Conservation (phyloP, 768 basidiomycete species). For the Candolleomyces efflorescens region DNA sequence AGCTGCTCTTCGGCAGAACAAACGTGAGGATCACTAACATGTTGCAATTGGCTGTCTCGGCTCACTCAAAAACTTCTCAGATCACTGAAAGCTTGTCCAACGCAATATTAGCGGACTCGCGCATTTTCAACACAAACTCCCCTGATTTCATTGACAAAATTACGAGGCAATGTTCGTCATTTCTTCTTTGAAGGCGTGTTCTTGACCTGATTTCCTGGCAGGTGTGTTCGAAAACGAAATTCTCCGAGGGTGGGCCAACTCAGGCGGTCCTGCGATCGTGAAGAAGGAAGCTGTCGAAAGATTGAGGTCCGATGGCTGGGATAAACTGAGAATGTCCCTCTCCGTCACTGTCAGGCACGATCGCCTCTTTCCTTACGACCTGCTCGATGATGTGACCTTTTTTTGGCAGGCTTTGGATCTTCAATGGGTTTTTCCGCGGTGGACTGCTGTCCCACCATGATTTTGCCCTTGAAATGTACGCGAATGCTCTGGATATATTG, state of each 20-base stretch:
- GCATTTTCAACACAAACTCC: neutral
- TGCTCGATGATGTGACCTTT: neutral
- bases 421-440: neutral
- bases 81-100: neutral
- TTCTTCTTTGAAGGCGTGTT: neutral
- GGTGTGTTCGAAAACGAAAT: conserved; percentile 1
- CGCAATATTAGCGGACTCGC: neutral
- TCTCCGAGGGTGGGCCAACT: neutral
- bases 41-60: too few relatives aligned
- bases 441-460: neutral
- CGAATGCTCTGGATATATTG: conserved; percentile 34
- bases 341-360: conserved; percentile 3
- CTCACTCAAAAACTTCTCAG: neutral
- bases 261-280: neutral
- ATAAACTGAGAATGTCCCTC: neutral
- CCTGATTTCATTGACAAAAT: neutral
- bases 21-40: neutral
- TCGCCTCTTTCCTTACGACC: neutral
- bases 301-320: neutral
- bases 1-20: neutral
- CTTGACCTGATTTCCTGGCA: neutral
- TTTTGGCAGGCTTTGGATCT: conserved; percentile 2
- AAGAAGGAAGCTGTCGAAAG: neutral
- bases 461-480: conserved; percentile 29
- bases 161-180: neutral